These are phyloP conservation scores for Prunus campanulata DNA, from an alignment of 306 rosid species.

Conservation along the genomic window DNA sequence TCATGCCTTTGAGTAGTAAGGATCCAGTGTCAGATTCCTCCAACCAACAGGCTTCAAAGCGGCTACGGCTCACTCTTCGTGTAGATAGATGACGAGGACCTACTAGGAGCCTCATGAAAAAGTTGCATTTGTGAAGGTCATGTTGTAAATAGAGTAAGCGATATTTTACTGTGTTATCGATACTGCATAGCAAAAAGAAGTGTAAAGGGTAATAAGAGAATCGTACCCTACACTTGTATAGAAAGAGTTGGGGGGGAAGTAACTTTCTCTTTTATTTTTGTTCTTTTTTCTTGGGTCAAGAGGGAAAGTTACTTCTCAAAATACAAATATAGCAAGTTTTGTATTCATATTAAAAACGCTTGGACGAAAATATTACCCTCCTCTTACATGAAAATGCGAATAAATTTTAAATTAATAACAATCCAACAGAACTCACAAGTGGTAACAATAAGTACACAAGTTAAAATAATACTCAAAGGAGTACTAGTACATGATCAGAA, in stretches of 20 bases:
- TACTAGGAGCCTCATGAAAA: constrained; percentile 28
- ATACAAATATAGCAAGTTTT: neutral
- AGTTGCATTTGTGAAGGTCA: constrained; percentile 20
- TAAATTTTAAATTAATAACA: too few relatives aligned
- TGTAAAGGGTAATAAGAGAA: neutral
- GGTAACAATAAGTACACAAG: too few relatives aligned
- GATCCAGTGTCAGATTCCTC: constrained; percentile 19
- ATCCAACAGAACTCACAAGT: too few relatives aligned
- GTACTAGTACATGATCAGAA: neutral
- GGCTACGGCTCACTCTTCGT: constrained; percentile 27
- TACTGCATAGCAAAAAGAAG: neutral
- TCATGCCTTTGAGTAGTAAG: constrained; percentile 21
- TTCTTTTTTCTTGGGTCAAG: too few relatives aligned
- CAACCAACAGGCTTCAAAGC: constrained; percentile 31
- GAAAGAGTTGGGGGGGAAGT: neutral
- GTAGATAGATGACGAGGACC: constrained; percentile 17
- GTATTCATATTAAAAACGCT: too few relatives aligned
- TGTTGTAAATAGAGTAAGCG: neutral
- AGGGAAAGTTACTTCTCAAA: too few relatives aligned
- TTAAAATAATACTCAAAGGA: too few relatives aligned
- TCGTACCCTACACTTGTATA: neutral
- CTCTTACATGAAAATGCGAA: too few relatives aligned
- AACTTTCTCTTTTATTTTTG: too few relatives aligned
- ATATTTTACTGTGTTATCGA: too few relatives aligned
- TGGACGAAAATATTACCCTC: too few relatives aligned